Conservation (phyloP, 768 basidiomycete species). For the Hygrocybe punicea region DNA sequence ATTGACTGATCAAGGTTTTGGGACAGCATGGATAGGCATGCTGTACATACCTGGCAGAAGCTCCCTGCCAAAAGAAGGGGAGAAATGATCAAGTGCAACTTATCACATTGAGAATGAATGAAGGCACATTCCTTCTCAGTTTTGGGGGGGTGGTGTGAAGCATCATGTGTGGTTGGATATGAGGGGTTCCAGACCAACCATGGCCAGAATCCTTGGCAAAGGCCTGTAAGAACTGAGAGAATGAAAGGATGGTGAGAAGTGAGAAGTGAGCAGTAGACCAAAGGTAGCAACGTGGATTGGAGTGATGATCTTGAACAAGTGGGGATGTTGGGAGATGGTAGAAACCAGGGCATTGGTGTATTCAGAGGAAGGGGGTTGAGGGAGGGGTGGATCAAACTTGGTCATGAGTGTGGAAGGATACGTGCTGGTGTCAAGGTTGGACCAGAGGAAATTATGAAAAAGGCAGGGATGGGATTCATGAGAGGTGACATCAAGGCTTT, state of each 20-base stretch:
- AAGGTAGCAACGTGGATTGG: conserved; percentile 23
- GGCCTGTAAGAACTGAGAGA: conserved; percentile 14
- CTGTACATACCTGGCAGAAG: conserved; percentile 45
- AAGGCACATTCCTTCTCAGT: conserved; percentile 22
- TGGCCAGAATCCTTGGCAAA: conserved; percentile 16
- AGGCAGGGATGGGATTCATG: no score
- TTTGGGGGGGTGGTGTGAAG: conserved; percentile 17
- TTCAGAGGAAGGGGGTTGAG: neutral
- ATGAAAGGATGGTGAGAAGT: conserved; percentile 32
- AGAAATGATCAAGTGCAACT: conserved; percentile 23
- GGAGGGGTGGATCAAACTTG: neutral
- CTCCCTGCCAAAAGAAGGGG: conserved; percentile 30
- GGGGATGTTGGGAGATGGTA: conserved; percentile 1
- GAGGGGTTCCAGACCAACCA: conserved; percentile 46
- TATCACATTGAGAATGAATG: conserved; percentile 25
- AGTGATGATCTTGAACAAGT: conserved; percentile 22
- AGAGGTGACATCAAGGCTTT: no score
- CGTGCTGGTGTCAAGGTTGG: neutral
- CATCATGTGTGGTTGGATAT: conserved; percentile 22
- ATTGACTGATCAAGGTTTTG: conserved; percentile 34
- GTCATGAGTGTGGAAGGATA: conserved; percentile 1
- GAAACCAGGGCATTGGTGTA: neutral
- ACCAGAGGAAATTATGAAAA: no score
- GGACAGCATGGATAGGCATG: conserved; percentile 39
- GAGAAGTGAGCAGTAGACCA: conserved; percentile 14